Evolutionary conservation across 768 basidiomycete species (phyloP).

Genomic region (Mycena metata): DNA sequence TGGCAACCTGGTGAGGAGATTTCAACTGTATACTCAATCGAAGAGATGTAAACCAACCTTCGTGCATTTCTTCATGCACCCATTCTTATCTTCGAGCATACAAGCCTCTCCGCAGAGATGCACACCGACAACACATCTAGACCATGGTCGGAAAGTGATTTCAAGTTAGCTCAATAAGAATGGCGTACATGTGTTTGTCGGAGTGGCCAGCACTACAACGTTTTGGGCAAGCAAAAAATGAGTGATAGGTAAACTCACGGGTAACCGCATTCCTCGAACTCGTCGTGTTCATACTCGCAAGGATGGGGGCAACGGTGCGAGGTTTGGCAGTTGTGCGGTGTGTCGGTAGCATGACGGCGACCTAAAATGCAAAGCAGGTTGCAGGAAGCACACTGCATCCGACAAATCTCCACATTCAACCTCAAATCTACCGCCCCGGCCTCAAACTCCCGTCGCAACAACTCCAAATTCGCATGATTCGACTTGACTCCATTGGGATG

Average conservation of each 20-base stretch:
- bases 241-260: slow-evolving; percentile 56
- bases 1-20: too few species aligned
- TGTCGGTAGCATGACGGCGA: slow-evolving; percentile 56
- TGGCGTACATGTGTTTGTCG: slow-evolving; percentile 66
- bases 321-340: slow-evolving; percentile 63
- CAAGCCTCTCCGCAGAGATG: slow-evolving; percentile 70
- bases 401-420: slow-evolving; percentile 62
- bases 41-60: too few species aligned
- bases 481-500: too few species aligned
- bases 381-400: slow-evolving; percentile 60
- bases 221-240: not conserved
- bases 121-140: slow-evolving; percentile 63
- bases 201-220: slow-evolving; percentile 68
- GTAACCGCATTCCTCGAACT: slow-evolving; percentile 56
- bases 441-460: slow-evolving; percentile 60
- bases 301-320: slow-evolving; percentile 58
- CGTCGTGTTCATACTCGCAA: slow-evolving; percentile 57
- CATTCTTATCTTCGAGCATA: slow-evolving; percentile 56
- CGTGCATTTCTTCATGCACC: slow-evolving; percentile 65
- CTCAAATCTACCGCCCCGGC: slow-evolving; percentile 58
- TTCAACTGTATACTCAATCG: too few species aligned
- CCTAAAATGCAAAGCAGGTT: slow-evolving; percentile 61
- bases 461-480: slow-evolving; percentile 58
- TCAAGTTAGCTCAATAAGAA: too few species aligned
- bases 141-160: too few species aligned